These are phyloP conservation scores for Zoysia japonica DNA, from an alignment of 176 grass and related monocot genomes.

Conservation along the genomic window DNA sequence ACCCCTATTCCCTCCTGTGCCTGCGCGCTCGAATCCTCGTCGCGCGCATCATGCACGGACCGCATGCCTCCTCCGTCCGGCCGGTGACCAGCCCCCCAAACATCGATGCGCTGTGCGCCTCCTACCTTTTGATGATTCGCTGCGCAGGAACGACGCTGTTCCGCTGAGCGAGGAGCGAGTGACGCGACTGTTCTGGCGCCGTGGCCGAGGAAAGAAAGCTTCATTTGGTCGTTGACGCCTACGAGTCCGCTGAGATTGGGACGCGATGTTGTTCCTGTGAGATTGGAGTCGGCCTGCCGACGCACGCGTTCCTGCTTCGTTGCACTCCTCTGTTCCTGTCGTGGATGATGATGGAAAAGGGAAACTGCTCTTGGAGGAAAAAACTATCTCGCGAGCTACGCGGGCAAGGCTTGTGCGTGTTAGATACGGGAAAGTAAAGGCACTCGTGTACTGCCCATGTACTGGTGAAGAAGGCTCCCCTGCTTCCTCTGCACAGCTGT, in stretches of 20 bases:
- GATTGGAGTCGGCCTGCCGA: neutral
- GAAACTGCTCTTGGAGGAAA: too few species aligned
- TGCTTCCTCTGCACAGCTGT: neutral
- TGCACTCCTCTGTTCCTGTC: neutral
- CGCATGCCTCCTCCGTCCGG: neutral
- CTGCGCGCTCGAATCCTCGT: neutral
- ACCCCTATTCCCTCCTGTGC: conserved; percentile 11
- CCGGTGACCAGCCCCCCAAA: neutral
- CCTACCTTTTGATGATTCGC: conserved; percentile 43
- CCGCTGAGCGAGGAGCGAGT: conserved; percentile 3
- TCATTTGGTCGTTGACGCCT: neutral
- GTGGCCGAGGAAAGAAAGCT: neutral
- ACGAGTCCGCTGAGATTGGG: neutral
- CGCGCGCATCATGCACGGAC: conserved; percentile 27
- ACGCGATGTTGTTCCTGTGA: neutral
- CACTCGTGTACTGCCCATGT: conserved; percentile 1
- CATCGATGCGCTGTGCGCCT: neutral
- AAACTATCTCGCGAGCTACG: too few species aligned
- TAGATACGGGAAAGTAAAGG: conserved; percentile 3
- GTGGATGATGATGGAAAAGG: too few species aligned
- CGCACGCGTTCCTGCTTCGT: too few species aligned
- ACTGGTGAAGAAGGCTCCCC: conserved; percentile 11
- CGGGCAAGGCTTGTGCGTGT: neutral
- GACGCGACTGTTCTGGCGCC: neutral
- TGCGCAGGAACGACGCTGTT: conserved; percentile 11